Evolutionary conservation across 495 filamentous ascomycete genomes (phyloP), one percentile per base, ranked within the genome.

Genomic region (Penicillium goetzii): DNA sequence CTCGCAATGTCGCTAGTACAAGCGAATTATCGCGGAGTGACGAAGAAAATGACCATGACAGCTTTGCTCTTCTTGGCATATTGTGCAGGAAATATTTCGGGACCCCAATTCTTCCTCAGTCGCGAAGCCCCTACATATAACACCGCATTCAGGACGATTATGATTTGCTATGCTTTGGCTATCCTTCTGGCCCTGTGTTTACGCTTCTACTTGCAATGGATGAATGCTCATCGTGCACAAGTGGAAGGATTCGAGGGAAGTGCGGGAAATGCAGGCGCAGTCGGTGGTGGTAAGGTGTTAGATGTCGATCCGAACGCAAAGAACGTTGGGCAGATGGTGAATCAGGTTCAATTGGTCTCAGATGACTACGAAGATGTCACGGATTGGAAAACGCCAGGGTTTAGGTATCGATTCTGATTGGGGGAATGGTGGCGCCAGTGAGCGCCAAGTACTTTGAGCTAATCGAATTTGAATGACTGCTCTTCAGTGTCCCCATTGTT

Each of bases 21-120:
- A 4, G 82, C 80, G 8, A 89, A 90, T 61, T 83, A 88, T 21
- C 83, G 84, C 2, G 87, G 87, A 15, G 88, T 87, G 67, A 89
- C 87, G 4, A 90, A 90, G 73, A 89, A 89, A 64, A 80, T 80
- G 60, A 77, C 80, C 0, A 72, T 83, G 41, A 81, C 80, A 0
- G 79, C 78, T 2, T 55, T 78, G 54, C 71, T 78, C 23, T 79
- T 80, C 38, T 64, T 79, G 10, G 77, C 70, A n/a, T 78, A 78
- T 10, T 80, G 77, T 32, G 70, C 72, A 0, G 78, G 78, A 0
- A 80, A 80, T 23, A 79, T 80, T 33, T 68, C 71, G 0, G 78
- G 78, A 1, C 78, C 78, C 10, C 78, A 80, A 28, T 71, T 79
- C 41, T 80, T 80, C 53, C 63, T 64, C 6, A 64, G 71, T 15